phyloP scores from a whole-genome alignment of 768 basidiomycete species.

The Mycena latifolia region DNA sequence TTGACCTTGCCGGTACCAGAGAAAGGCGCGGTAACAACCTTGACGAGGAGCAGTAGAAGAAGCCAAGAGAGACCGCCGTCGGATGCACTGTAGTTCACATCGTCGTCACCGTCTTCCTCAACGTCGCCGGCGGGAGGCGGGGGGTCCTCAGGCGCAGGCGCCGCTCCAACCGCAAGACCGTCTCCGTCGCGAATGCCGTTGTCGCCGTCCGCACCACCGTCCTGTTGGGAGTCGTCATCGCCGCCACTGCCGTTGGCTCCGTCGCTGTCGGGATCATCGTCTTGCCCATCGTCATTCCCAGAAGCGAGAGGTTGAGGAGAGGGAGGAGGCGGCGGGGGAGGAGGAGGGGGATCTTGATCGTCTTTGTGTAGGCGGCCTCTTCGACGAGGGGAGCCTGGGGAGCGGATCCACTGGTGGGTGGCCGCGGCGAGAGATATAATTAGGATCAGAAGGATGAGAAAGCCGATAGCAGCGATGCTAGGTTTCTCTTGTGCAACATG shows the following conservation, averaged over 20 bases:
- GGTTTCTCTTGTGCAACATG: too few species aligned
- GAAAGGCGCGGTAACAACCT: not conserved
- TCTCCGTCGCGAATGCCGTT: not conserved
- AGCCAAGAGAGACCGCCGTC: not conserved
- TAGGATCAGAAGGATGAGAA: too few species aligned
- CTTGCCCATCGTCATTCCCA: not conserved
- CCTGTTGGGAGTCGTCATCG: slow-evolving; percentile 7
- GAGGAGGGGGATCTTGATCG: not conserved
- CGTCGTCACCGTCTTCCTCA: slow-evolving; percentile 1
- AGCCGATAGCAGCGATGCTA: too few species aligned
- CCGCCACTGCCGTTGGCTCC: not conserved
- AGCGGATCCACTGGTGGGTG: too few species aligned
- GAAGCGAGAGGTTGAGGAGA: not conserved
- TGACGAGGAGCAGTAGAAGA: not conserved
- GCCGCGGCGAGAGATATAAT: too few species aligned
- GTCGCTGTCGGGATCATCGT: not conserved
- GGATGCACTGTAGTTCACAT: too few species aligned
- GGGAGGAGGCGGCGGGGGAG: not conserved
- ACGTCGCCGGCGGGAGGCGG: slow-evolving; percentile 5
- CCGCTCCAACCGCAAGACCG: not conserved
- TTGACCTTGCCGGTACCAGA: not conserved
- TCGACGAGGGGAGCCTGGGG: too few species aligned
- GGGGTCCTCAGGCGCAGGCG: slow-evolving; percentile 18
- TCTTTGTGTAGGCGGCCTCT: not conserved
- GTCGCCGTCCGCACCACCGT: not conserved